Evolutionary conservation across 176 grass and related monocot species (phyloP), one percentile per base, ranked within the genome.

Genomic region (Phragmites australis): DNA sequence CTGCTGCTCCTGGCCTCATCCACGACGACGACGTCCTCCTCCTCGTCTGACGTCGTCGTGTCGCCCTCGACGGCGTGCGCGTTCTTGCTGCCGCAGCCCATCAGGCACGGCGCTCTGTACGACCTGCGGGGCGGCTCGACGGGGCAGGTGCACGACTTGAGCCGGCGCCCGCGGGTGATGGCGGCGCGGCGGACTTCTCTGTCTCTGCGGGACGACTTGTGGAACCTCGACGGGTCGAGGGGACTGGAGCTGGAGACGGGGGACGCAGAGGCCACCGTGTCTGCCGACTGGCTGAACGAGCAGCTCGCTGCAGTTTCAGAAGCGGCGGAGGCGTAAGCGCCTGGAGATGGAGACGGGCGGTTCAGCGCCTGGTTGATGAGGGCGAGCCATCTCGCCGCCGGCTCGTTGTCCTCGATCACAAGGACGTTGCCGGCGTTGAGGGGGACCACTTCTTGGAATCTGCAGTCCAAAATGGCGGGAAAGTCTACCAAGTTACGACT

Each of bases 391-490:
- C 82, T 87, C 39, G 89, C 80, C 23, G 95, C 95, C 26, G 92
- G 92, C 85, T 93, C 90, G 48, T 91, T 94, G 80, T 98, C 95
- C 85, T 98, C 95, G 79, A 88, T 83, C 25, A 98, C 92, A 19
- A 98, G 88, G 18, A 98, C 95, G 83, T 94, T 98, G 64, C 95
- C 95, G 25, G 92, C 92, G 81, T 94, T 98, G 42, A 98, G 81
- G 52, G 95, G 95, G 46, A 98, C 95, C 45, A 98, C 91, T 73
- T 98, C 65, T 19, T 88, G 87, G 81, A 88, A 88, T 30, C 87
- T 88, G 68, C 59, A 52, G 22, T 18, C 12, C 41, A 72, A 25
- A 69, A 39, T 60, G 63, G 19, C 5, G 19, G 59, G 25, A 45
- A 66, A 32, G 19, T 12, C 43, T 39, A 11, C 9, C 22, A 49